Conservation (phyloP, 306 rosid species). For the Aeschynomene evenia region DNA sequence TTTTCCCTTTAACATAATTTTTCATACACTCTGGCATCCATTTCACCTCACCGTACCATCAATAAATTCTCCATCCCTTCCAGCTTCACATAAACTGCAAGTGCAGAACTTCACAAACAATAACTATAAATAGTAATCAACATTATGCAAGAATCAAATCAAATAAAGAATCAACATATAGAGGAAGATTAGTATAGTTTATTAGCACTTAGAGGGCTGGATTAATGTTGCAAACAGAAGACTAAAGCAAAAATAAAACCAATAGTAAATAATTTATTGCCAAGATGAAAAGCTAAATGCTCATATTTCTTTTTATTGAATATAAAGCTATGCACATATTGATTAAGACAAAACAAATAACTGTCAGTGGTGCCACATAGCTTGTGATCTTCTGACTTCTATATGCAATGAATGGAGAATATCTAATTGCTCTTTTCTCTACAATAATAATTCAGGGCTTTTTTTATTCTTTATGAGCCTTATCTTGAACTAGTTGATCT, state of each 20-base stretch:
- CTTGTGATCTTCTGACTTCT: too few relatives aligned
- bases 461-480: neutral
- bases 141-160: constrained; percentile 13
- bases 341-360: constrained; percentile 1
- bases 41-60: constrained; percentile 32
- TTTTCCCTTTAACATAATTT: constrained; percentile 40
- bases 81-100: constrained; percentile 70
- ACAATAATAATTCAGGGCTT: neutral
- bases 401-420: neutral
- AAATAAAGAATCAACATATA: neutral
- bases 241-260: neutral
- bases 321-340: neutral
- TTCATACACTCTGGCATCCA: constrained; percentile 56
- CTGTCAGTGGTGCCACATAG: too few relatives aligned
- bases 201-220: neutral
- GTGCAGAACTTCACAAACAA: constrained; percentile 42
- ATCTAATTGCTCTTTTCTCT: neutral
- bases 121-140: constrained; percentile 42
- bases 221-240: neutral
- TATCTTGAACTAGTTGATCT: neutral
- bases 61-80: constrained; percentile 42
- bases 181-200: neutral
- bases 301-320: too few relatives aligned
- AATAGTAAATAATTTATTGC: neutral
- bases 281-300: constrained; percentile 1